Conservation (phyloP, 2,329 filamentous ascomycete genomes). For the Fusarium napiforme region DNA sequence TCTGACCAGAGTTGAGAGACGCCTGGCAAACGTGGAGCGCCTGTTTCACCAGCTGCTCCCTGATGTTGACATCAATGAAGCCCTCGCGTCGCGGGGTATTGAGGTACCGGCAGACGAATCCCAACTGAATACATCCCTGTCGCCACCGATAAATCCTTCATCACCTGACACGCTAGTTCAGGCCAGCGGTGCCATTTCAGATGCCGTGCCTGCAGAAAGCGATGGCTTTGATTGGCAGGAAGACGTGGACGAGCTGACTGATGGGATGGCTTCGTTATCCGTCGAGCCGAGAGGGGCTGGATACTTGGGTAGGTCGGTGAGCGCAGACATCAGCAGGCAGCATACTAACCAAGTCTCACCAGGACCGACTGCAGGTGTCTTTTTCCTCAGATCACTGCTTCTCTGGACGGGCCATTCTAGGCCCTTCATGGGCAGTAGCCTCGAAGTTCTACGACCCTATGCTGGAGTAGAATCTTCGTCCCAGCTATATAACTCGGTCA, state of each 20-base stretch:
- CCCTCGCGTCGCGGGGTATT: rapidly evolving
- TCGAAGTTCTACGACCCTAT: not conserved
- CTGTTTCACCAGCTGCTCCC: not conserved
- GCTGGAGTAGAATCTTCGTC: not conserved
- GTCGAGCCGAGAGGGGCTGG: not conserved
- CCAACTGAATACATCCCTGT: not conserved
- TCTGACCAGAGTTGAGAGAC: not conserved
- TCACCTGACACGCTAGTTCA: not conserved
- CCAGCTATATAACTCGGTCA: not conserved
- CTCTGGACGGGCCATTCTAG: not conserved
- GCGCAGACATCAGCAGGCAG: not conserved
- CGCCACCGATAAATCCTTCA: not conserved
- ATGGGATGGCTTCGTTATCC: not conserved
- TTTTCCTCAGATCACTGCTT: not conserved
- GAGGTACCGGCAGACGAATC: not conserved
- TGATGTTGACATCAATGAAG: not conserved
- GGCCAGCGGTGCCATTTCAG: not conserved
- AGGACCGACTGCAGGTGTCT: not conserved
- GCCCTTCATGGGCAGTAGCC: too few species aligned
- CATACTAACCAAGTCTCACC: rapidly evolving
- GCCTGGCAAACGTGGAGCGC: not conserved
- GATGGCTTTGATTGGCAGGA: not conserved
- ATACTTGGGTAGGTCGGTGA: not conserved
- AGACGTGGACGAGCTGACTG: not conserved
- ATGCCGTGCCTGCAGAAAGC: not conserved